Evolutionary conservation across 2,329 filamentous ascomycete genomes (phyloP).

Genomic region (Sporothrix inflata): DNA sequence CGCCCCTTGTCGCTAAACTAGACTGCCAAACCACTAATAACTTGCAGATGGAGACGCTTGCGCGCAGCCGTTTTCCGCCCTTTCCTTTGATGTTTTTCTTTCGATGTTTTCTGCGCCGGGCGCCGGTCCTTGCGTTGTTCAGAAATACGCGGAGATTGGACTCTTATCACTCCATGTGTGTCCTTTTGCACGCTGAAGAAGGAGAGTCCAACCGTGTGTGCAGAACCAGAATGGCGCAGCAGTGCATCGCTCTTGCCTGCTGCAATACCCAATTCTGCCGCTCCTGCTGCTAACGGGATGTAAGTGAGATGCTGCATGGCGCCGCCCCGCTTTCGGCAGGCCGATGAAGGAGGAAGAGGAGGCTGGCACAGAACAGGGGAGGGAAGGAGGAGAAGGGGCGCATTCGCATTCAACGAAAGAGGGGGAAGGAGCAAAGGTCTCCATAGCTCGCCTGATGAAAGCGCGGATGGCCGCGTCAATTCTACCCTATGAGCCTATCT

Average conservation of each 20-base stretch:
- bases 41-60: neutral
- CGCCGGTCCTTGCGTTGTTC: neutral
- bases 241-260: neutral
- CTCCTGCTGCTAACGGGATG: slow-evolving; percentile 4
- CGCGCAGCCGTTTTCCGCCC: neutral
- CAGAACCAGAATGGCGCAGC: neutral
- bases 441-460: neutral
- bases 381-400: neutral
- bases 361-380: neutral
- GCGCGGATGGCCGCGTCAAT: neutral
- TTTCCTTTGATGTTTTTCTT: neutral
- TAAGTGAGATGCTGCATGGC: slow-evolving; percentile 19
- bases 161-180: no score
- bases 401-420: neutral
- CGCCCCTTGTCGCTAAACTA: neutral
- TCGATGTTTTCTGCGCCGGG: neutral
- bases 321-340: slow-evolving; percentile 19
- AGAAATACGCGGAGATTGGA: slow-evolving; percentile 18
- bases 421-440: neutral
- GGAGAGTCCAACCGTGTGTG: neutral
- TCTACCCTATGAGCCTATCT: neutral
- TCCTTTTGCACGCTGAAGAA: neutral
- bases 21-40: neutral
- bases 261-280: neutral
- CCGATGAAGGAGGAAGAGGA: slow-evolving; percentile 11